Conservation (phyloP, 225 moss, liverwort and hornwort species). For the Rhytidiadelphus loreus region DNA sequence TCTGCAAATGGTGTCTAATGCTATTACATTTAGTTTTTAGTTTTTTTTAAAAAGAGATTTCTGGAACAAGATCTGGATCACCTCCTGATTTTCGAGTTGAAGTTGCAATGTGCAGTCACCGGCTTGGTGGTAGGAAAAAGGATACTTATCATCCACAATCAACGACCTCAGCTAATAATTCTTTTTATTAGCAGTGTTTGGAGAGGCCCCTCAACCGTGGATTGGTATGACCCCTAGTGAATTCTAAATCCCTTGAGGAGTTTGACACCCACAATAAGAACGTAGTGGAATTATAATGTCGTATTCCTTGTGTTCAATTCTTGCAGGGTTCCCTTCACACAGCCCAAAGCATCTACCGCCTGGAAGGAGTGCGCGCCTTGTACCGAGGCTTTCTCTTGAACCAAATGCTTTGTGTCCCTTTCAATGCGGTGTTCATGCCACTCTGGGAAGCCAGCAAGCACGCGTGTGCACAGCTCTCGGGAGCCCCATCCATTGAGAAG, state of each 20-base stretch:
- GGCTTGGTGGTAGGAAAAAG: background rate
- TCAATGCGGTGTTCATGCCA: slow-evolving; percentile 77
- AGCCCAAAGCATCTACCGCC: slow-evolving; percentile 27
- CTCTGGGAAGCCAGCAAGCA: slow-evolving; percentile 73
- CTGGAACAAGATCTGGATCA: background rate
- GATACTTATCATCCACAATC: background rate
- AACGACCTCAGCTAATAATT: background rate
- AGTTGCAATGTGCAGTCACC: slow-evolving; percentile 18
- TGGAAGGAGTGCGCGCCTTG: slow-evolving; percentile 51
- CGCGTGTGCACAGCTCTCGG: slow-evolving; percentile 32
- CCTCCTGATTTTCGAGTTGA: background rate
- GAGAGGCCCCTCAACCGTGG: background rate
- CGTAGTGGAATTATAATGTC: background rate
- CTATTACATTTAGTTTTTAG: background rate
- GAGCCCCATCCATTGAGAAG: slow-evolving; percentile 46
- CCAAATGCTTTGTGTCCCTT: slow-evolving; percentile 77
- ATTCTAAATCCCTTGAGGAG: background rate
- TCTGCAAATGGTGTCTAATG: background rate
- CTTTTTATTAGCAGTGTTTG: background rate
- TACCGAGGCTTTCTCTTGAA: slow-evolving; percentile 69
- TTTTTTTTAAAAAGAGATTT: background rate
- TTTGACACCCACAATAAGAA: background rate
- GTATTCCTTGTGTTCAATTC: background rate
- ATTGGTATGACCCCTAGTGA: slow-evolving; percentile 1
- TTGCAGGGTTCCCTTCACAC: slow-evolving; percentile 66